Percentiles rank a stretch among this genome's conserved stretches.
Evolutionary conservation across 2,329 filamentous ascomycete genomes (phyloP).

Genomic region (Rutstroemia sp.): DNA sequence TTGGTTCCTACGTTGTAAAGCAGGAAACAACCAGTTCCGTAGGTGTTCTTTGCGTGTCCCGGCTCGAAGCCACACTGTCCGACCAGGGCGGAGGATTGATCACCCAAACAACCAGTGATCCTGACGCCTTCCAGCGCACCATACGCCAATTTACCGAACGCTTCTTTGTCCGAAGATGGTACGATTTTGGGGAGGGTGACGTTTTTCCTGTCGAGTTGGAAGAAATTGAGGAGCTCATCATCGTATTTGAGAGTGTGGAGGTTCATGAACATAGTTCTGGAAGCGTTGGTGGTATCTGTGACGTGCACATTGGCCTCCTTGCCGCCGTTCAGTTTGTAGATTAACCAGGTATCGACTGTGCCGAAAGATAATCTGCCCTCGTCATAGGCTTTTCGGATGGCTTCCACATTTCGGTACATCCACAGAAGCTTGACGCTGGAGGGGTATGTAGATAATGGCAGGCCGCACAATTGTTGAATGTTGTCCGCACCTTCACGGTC

Average conservation of each 20-base stretch:
- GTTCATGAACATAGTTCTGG: conserved; percentile 83
- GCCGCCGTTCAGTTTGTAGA: conserved; percentile 72
- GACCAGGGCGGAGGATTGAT: conserved; percentile 73
- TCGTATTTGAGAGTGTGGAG: conserved; percentile 70
- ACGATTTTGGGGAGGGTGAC: conserved; percentile 70
- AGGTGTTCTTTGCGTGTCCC: conserved; percentile 79
- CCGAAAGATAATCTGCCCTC: conserved; percentile 67
- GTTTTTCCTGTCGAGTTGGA: conserved; percentile 62
- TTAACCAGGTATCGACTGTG: conserved; percentile 73
- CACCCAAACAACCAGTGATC: conserved; percentile 71
- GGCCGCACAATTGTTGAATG: conserved; percentile 60
- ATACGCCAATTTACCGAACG: conserved; percentile 59
- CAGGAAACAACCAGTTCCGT: conserved; percentile 79
- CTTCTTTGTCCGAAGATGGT: conserved; percentile 61
- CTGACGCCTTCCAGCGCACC: conserved; percentile 62
- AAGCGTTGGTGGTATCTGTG: conserved; percentile 77
- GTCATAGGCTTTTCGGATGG: conserved; percentile 64
- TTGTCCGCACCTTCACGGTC: conserved; percentile 57
- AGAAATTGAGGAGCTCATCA: conserved; percentile 65
- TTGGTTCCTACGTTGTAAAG: conserved; percentile 77
- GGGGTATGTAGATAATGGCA: conserved; percentile 76
- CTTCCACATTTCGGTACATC: conserved; percentile 62
- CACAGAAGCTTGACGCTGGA: conserved; percentile 73
- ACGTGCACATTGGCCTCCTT: conserved; percentile 58
- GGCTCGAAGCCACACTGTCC: conserved; percentile 78